Evolutionary conservation across 306 rosid genomes (phyloP).

Genomic region (Glycine latifolia): DNA sequence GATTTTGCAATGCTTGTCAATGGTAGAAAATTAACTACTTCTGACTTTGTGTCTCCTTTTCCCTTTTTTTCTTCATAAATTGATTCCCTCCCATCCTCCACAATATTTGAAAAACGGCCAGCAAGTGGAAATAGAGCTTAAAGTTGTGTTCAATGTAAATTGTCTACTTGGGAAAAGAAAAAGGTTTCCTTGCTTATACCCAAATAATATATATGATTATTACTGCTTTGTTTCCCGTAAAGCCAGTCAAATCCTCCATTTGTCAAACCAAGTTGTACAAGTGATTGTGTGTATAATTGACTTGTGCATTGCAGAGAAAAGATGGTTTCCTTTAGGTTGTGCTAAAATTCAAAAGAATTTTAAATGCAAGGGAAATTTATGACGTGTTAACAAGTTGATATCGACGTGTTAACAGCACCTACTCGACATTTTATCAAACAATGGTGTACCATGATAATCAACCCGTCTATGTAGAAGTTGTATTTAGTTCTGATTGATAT

Average conservation of each 20-base stretch:
- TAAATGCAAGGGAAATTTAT: too few species aligned
- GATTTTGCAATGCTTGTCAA: constrained; percentile 53
- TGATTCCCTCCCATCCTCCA: constrained; percentile 29
- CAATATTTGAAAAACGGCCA: constrained; percentile 35
- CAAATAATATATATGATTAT: constrained; percentile 37
- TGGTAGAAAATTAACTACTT: constrained; percentile 37
- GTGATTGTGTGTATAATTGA: constrained; percentile 47
- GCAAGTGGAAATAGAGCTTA: constrained; percentile 53
- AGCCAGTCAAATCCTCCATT: constrained; percentile 42
- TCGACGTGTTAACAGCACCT: too few species aligned
- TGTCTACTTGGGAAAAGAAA: constrained; percentile 36
- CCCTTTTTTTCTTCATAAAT: constrained; percentile 38
- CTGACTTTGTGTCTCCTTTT: constrained; percentile 22
- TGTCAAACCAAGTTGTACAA: constrained; percentile 42
- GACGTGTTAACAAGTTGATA: too few species aligned
- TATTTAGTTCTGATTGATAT: too few species aligned
- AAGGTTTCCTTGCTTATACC: constrained; percentile 44
- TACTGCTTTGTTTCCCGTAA: constrained; percentile 26
- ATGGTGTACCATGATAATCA: too few species aligned
- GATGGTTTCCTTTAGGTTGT: constrained; percentile 29
- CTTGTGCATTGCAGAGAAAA: constrained; percentile 46
- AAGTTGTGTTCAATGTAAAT: constrained; percentile 53
- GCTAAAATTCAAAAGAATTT: not conserved
- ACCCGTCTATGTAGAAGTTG: too few species aligned
- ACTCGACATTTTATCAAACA: too few species aligned